Evolutionary conservation across 768 basidiomycete species (phyloP), one percentile per base, ranked within the genome.

Genomic region (Astraeus odoratus): DNA sequence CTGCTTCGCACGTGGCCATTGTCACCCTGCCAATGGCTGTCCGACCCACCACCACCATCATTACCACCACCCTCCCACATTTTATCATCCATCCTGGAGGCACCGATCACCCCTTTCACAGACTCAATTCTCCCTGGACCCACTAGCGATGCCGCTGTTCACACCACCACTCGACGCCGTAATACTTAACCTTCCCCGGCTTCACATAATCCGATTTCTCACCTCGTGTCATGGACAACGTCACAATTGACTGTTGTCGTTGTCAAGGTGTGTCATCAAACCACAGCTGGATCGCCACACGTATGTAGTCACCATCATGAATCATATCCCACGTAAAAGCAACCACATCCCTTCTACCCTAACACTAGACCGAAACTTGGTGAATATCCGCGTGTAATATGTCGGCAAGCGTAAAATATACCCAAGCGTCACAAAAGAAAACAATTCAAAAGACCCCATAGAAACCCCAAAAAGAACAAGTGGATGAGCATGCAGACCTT

Each of bases 401-500:
- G 24, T 25, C 39, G 29, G 44, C 24, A 44, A 48, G 31, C n/a
- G 16, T 31, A 24, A 57, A 52, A 56, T 46, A 41, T 51, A 50
- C 50, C 48, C 46, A 53, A 15, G n/a, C 40, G 47, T 40, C 46
- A 51, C 52, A 59, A 42, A 43, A 34, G 7, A 57, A 54, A 50
- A 56, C 61, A n/a, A 23, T 10, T 30, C 38, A 50, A 52, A 39
- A 45, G 26, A 39, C 50, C 61, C 49, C 39, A 58, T 53, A 29
- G 56, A 52, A 51, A 64, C 49, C 45, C 57, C 49, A 45, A 50
- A 53, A 59, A 42, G 44, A 53, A 48, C 48, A 49, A 43, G 37
- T 29, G 5, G 41, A 55, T 42, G 47, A 40, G 34, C 31, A 49
- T 22, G 23, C 22, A 27, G 27, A 33, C 27, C 36, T 46, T 13